These are phyloP conservation scores for Tieghemiomyces parasiticus DNA, from an alignment of 192 early-diverging fungal species.

Conservation along the genomic window DNA sequence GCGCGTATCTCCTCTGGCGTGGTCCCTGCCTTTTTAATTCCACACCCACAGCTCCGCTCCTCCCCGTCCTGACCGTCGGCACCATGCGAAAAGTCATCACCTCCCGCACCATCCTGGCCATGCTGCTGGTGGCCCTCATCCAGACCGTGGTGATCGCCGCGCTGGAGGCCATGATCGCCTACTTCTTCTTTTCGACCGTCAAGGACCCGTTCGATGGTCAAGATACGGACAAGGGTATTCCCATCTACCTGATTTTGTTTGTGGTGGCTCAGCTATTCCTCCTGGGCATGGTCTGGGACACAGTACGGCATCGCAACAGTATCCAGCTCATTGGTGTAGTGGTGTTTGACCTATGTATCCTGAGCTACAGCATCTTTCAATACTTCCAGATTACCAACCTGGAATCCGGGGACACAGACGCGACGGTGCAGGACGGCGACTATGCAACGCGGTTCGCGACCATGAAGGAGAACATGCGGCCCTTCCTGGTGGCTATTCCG, in stretches of 20 bases:
- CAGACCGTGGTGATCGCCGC: constrained; percentile 38
- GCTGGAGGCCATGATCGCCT: constrained; percentile 34
- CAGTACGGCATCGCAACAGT: constrained; percentile 53
- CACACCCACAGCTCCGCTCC: no score
- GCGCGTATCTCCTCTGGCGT: no score
- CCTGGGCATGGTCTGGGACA: constrained; percentile 47
- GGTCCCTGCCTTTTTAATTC: no score
- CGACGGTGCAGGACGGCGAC: constrained; percentile 7
- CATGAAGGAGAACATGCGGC: constrained; percentile 14
- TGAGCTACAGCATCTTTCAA: constrained; percentile 54
- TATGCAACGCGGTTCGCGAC: constrained; percentile 1
- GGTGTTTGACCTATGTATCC: constrained; percentile 50
- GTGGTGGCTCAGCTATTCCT: constrained; percentile 53
- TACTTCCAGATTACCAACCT: constrained; percentile 36
- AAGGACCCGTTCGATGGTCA: constrained; percentile 8
- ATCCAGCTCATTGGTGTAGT: constrained; percentile 54
- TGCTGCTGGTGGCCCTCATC: constrained; percentile 23
- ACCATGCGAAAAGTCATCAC: background rate
- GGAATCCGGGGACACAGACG: background rate
- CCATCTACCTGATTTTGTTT: constrained; percentile 60
- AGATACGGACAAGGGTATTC: constrained; percentile 28
- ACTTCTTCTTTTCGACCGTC: constrained; percentile 26
- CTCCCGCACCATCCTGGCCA: background rate
- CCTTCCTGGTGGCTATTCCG: constrained; percentile 35
- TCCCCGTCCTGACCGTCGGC: no score